A percentile compares a stretch with the other conserved stretches of the same genome.
Evolutionary conservation across 192 early-diverging fungal species (phyloP).

Genomic region (Coemansia sp.): DNA sequence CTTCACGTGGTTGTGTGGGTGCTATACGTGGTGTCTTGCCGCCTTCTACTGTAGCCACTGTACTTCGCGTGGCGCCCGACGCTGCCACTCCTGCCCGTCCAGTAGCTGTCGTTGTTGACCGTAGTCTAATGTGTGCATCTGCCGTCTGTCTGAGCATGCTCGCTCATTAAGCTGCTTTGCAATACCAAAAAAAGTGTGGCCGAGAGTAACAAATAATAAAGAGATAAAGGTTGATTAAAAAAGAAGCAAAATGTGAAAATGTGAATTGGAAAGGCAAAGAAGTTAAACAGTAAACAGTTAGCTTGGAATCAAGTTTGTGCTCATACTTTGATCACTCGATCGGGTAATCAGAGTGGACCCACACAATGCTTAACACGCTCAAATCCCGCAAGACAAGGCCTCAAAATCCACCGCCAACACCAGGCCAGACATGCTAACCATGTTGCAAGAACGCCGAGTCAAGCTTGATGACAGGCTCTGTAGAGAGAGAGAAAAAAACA

Average conservation of each 20-base stretch:
- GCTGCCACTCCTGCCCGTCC: not conserved
- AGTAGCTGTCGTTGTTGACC: not conserved
- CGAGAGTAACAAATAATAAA: not conserved
- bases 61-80: constrained; percentile 1
- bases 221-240: not conserved
- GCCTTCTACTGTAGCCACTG: not conserved
- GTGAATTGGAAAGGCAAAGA: not conserved
- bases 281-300: not conserved
- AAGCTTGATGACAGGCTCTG: too few species aligned
- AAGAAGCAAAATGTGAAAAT: not conserved
- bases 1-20: not conserved
- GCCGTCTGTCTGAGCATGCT: constrained; percentile 21
- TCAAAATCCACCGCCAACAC: too few species aligned
- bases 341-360: not conserved
- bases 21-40: not conserved
- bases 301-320: not conserved
- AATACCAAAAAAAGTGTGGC: not conserved
- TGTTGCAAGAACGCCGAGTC: too few species aligned
- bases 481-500: too few species aligned
- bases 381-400: too few species aligned
- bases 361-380: not conserved
- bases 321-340: not conserved
- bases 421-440: too few species aligned
- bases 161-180: not conserved
- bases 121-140: constrained; percentile 22